Evolutionary conservation across 2,329 filamentous ascomycete species (phyloP).

Genomic region (Exophiala mesophila): DNA sequence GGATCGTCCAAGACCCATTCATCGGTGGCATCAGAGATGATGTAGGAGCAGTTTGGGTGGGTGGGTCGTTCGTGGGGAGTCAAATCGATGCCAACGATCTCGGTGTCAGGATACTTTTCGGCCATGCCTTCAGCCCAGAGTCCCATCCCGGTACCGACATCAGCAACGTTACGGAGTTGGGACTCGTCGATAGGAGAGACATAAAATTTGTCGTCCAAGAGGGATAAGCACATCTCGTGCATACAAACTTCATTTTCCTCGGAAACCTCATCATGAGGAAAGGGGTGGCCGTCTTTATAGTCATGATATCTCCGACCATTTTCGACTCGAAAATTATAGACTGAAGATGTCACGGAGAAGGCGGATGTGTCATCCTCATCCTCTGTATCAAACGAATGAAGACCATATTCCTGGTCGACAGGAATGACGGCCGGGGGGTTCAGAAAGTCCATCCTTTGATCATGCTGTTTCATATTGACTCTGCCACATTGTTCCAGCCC

Average conservation of each 20-base stretch:
- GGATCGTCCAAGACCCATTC: slow-evolving; percentile 33
- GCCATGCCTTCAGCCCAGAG: slow-evolving; percentile 33
- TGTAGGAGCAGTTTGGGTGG: slow-evolving; percentile 31
- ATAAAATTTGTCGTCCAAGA: slow-evolving; percentile 22
- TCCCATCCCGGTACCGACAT: slow-evolving; percentile 33
- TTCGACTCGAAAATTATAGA: slow-evolving; percentile 30
- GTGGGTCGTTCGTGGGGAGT: slow-evolving; percentile 29
- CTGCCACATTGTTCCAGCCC: too few relatives aligned
- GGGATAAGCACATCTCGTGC: slow-evolving; percentile 18
- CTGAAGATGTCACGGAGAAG: slow-evolving; percentile 28
- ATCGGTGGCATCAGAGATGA: slow-evolving; percentile 34
- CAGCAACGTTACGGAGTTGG: slow-evolving; percentile 26
- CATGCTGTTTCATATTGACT: slow-evolving; percentile 6
- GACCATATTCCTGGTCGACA: slow-evolving; percentile 17
- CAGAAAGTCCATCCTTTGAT: slow-evolving; percentile 21
- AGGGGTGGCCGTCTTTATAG: slow-evolving; percentile 28
- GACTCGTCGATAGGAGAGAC: slow-evolving; percentile 21
- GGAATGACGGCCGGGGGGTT: slow-evolving; percentile 18
- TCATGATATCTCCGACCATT: slow-evolving; percentile 34
- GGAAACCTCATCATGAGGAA: slow-evolving; percentile 27
- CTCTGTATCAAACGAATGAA: slow-evolving; percentile 9
- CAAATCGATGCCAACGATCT: slow-evolving; percentile 36
- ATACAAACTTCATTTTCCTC: slow-evolving; percentile 20
- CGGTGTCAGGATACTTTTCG: slow-evolving; percentile 30
- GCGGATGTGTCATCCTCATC: slow-evolving; percentile 15